phyloP scores from a whole-genome alignment of 1,284 basidiomycete species.

The Apiotrichum laibachii region DNA sequence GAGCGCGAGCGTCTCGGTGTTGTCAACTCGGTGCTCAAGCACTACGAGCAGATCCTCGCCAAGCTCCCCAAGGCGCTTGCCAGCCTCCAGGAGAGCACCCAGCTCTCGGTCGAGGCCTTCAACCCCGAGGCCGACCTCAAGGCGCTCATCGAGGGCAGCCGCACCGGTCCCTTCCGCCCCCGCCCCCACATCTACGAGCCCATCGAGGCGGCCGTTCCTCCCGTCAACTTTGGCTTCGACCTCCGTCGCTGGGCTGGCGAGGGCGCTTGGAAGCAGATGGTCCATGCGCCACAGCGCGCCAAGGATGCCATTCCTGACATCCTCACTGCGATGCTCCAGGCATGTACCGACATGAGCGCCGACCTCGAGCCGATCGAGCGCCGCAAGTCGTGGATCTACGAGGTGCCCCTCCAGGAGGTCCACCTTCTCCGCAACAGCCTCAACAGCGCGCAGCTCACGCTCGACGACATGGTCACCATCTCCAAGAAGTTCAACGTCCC shows the following conservation, averaged over 20 bases:
- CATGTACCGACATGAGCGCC: slow-evolving; percentile 64
- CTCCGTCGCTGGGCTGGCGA: slow-evolving; percentile 75
- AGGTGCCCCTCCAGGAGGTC: slow-evolving; percentile 72
- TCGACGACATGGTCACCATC: slow-evolving; percentile 62
- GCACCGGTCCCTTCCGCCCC: slow-evolving; percentile 84
- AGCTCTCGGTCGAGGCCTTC: slow-evolving; percentile 72
- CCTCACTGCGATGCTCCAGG: slow-evolving; percentile 65
- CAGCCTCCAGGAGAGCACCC: slow-evolving; percentile 65
- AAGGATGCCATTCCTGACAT: slow-evolving; percentile 69
- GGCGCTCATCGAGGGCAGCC: slow-evolving; percentile 75
- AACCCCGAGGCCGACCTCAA: slow-evolving; percentile 72
- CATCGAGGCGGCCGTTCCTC: slow-evolving; percentile 70
- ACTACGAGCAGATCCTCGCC: slow-evolving; percentile 73
- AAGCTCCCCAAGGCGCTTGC: slow-evolving; percentile 67
- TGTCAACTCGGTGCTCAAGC: slow-evolving; percentile 77
- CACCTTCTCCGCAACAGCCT: slow-evolving; percentile 80
- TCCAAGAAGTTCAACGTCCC: slow-evolving; percentile 79
- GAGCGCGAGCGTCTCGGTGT: slow-evolving; percentile 76
- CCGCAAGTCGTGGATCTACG: slow-evolving; percentile 87
- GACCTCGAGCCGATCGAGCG: slow-evolving; percentile 71
- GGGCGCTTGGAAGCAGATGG: slow-evolving; percentile 56
- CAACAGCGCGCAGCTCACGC: slow-evolving; percentile 66
- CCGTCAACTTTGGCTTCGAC: slow-evolving; percentile 85
- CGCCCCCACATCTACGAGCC: slow-evolving; percentile 78
- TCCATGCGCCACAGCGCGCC: slow-evolving; percentile 51